Base-by-base conservation (phyloP, 768 basidiomycete genomes). In the Hirschioporus abietinus region DNA sequence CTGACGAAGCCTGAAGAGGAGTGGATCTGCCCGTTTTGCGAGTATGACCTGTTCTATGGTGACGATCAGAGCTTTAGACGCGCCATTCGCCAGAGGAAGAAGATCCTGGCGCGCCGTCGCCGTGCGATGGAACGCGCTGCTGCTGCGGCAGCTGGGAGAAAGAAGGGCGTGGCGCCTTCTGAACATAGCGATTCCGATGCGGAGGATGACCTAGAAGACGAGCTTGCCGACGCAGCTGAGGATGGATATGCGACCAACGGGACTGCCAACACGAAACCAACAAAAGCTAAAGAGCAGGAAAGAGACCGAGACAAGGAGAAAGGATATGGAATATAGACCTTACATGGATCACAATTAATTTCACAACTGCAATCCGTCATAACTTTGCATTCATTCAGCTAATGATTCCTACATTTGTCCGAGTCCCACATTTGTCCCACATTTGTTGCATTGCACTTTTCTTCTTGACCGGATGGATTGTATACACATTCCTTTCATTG, bases 21-120 rank as follows among this genome's bases (percentile, higher is more conserved):
- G 75, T 97, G 93, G 90, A 89, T 98, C 67, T 99, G 96, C 75
- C 86, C 91, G 68, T 92, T 91, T 72, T 99, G 96, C 80, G 96
- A 99, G 78, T 96, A 95, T 75, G 83, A 88, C 66, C 74, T 99
- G 66, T 96, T 96, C 76, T 99, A 91, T 74, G 93, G 94, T n/a
- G 89, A 90, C 63, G 91, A 91, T 57, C 66, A 77, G 65, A 84
- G 81, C 65, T 89, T 91, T 75, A 81, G 85, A 69, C 80, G 83
- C 60, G 89, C 88, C 58, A 79, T 94, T 67, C 79, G 86, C 76
- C 87, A 82, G 70, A 78, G 94, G 68, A 93, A 92, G 80, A 90
- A 89, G 82, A 89, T 95, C 61, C 79, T 95, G 70, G 82, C 81
- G 72, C 78, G 91, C 64, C 78, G 92, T 64, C 79, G 88, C 70